Percentiles rank a stretch among this genome's conserved stretches.
These are phyloP conservation scores for Cichorium intybus DNA, from an alignment of 140 eudicot species.

Conservation along the genomic window DNA sequence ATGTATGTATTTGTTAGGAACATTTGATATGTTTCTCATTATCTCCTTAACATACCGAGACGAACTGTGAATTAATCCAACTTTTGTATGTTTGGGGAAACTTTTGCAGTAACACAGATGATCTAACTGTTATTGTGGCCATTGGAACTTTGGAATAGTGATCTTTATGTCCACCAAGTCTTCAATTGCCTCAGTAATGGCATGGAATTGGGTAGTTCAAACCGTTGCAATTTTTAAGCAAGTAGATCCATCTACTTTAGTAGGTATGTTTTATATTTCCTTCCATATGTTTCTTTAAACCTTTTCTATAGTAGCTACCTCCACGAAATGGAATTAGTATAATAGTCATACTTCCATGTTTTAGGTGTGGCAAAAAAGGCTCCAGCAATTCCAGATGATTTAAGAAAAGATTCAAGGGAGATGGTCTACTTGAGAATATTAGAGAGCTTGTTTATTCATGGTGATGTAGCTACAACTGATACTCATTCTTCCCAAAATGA, in stretches of 20 bases:
- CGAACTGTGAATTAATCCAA: not conserved
- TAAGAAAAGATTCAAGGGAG: conserved; percentile 59
- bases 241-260: conserved; percentile 27
- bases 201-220: conserved; percentile 56
- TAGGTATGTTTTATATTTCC: conserved; percentile 22
- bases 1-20: too few relatives aligned
- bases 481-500: conserved; percentile 7
- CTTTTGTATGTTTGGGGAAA: not conserved
- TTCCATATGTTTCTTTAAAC: not conserved
- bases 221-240: conserved; percentile 28
- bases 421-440: conserved; percentile 45
- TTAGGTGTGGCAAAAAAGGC: conserved; percentile 43
- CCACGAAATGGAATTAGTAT: not conserved
- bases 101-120: conserved; percentile 6
- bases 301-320: not conserved
- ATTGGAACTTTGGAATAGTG: conserved; percentile 10
- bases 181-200: conserved; percentile 23
- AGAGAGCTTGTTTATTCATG: conserved; percentile 37
- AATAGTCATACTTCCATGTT: conserved; percentile 7
- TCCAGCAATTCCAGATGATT: conserved; percentile 38
- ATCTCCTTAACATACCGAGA: too few relatives aligned
- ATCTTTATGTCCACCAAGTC: too few relatives aligned
- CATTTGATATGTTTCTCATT: too few relatives aligned
- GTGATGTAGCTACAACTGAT: conserved; percentile 17
- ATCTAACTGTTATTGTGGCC: conserved; percentile 11